Percentiles rank a stretch among this genome's conserved stretches.
phyloP scores from a whole-genome alignment of 495 filamentous ascomycete species.

The Corynascus novoguineensis region DNA sequence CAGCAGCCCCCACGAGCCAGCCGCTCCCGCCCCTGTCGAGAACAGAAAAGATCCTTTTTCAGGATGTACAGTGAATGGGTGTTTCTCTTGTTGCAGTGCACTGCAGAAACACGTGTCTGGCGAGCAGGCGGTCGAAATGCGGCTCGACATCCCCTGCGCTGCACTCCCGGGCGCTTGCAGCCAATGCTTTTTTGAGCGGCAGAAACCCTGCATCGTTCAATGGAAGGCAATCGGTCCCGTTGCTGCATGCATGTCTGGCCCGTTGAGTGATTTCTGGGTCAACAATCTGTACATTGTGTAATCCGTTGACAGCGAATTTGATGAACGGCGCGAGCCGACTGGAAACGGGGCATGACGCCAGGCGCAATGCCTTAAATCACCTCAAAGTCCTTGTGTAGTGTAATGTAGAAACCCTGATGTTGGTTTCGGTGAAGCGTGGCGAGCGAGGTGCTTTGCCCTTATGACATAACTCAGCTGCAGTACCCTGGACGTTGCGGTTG shows the following conservation, averaged over 20 bases:
- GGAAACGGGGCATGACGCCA: too few species aligned
- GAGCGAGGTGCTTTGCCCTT: neutral
- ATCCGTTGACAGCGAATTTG: too few species aligned
- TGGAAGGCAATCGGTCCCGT: neutral
- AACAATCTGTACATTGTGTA: too few species aligned
- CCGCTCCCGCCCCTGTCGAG: neutral
- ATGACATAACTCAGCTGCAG: conserved; percentile 14
- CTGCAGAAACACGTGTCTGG: conserved; percentile 29
- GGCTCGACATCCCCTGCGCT: neutral
- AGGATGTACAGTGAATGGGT: neutral
- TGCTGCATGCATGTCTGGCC: neutral
- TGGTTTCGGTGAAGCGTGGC: neutral
- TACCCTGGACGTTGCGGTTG: neutral
- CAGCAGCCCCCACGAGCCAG: too few species aligned
- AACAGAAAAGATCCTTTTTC: too few species aligned
- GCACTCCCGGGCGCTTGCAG: conserved; percentile 8
- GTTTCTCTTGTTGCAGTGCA: neutral
- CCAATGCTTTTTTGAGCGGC: neutral
- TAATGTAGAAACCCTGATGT: too few species aligned
- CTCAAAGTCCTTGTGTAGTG: too few species aligned
- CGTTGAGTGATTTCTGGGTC: too few species aligned
- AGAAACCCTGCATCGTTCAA: neutral
- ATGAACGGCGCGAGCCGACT: too few species aligned
- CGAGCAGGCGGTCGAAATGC: conserved; percentile 21
- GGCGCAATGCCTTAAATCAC: too few species aligned